These are phyloP conservation scores for Globisporangium cystogenes DNA, from an alignment of 352 stramenopile species.

Conservation along the genomic window DNA sequence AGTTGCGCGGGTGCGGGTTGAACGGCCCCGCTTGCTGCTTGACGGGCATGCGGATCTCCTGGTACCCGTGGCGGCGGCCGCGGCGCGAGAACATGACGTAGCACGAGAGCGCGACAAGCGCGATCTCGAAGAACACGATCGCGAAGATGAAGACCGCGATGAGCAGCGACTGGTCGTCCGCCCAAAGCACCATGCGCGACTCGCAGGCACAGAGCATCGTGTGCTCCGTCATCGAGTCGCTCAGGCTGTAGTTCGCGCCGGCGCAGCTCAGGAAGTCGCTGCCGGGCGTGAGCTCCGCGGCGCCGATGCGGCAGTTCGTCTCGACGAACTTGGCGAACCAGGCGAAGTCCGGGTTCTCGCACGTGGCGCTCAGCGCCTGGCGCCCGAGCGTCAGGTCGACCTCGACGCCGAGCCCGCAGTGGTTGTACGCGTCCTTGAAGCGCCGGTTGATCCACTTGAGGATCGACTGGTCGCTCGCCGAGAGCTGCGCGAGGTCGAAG, in stretches of 20 bases:
- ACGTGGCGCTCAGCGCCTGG: slow-evolving; percentile 42
- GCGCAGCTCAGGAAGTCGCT: slow-evolving; percentile 73
- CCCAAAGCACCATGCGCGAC: slow-evolving; percentile 71
- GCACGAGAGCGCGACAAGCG: slow-evolving; percentile 71
- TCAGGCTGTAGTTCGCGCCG: slow-evolving; percentile 53
- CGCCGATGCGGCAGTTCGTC: slow-evolving; percentile 61
- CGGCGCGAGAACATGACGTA: slow-evolving; percentile 80
- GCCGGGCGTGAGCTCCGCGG: slow-evolving; percentile 36
- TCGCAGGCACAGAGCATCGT: slow-evolving; percentile 81
- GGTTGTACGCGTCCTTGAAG: slow-evolving; percentile 72
- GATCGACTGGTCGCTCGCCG: slow-evolving; percentile 46
- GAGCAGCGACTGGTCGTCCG: slow-evolving; percentile 73
- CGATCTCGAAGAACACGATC: slow-evolving; percentile 77
- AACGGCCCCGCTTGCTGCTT: slow-evolving; percentile 58
- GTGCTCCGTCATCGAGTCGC: slow-evolving; percentile 63
- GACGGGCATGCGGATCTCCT: slow-evolving; percentile 84
- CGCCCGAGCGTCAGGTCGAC: slow-evolving; percentile 40
- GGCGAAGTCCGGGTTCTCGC: slow-evolving; percentile 43
- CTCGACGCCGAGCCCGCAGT: slow-evolving; percentile 64
- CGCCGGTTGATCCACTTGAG: slow-evolving; percentile 73
- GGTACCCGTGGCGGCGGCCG: slow-evolving; percentile 59
- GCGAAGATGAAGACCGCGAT: slow-evolving; percentile 76
- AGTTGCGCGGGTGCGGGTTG: slow-evolving; percentile 79
- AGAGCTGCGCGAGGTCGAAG: slow-evolving; percentile 63
- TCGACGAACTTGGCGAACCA: slow-evolving; percentile 78